phyloP scores from a whole-genome alignment of 2,329 filamentous ascomycete genomes.

The Huntiella abstrusa region DNA sequence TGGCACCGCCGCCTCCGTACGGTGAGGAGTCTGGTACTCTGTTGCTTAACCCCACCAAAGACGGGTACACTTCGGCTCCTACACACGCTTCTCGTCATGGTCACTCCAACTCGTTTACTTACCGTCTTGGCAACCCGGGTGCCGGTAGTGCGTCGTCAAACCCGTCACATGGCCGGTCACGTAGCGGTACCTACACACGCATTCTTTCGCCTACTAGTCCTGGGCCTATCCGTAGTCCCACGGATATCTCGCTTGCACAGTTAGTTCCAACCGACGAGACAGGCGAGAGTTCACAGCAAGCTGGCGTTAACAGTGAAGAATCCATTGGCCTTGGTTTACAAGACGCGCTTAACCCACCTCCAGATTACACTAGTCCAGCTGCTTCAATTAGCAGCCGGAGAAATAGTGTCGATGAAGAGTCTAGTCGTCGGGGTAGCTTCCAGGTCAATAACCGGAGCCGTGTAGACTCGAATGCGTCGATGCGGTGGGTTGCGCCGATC shows the following conservation, averaged over 20 bases:
- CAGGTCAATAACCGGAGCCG: constrained; percentile 31
- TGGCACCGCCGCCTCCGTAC: constrained; percentile 89
- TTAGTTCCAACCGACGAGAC: constrained; percentile 51
- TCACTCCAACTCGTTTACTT: constrained; percentile 26
- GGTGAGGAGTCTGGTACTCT: constrained; percentile 96
- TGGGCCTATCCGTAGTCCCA: constrained; percentile 75
- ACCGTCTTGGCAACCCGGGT: constrained; percentile 16
- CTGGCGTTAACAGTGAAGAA: constrained; percentile 4
- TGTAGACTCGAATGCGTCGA: constrained; percentile 28
- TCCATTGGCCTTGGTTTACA: constrained; percentile 28
- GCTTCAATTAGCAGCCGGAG: constrained; percentile 35
- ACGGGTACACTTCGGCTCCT: constrained; percentile 22
- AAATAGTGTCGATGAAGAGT: constrained; percentile 38
- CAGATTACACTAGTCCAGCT: constrained; percentile 50
- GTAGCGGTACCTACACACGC: constrained; percentile 55
- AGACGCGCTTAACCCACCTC: constrained; percentile 43
- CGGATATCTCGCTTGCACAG: constrained; percentile 86
- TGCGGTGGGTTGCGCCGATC: constrained; percentile 42
- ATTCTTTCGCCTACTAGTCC: constrained; percentile 63
- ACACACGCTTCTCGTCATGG: constrained; percentile 13
- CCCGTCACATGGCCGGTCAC: constrained; percentile 47
- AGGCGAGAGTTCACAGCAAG: constrained; percentile 44
- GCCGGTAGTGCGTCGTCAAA: constrained; percentile 23
- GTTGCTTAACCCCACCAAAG: constrained; percentile 68
- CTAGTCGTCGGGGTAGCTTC: constrained; percentile 27